Evolutionary conservation across 331 rosid species (phyloP).

Genomic region (Rosa hybrid): DNA sequence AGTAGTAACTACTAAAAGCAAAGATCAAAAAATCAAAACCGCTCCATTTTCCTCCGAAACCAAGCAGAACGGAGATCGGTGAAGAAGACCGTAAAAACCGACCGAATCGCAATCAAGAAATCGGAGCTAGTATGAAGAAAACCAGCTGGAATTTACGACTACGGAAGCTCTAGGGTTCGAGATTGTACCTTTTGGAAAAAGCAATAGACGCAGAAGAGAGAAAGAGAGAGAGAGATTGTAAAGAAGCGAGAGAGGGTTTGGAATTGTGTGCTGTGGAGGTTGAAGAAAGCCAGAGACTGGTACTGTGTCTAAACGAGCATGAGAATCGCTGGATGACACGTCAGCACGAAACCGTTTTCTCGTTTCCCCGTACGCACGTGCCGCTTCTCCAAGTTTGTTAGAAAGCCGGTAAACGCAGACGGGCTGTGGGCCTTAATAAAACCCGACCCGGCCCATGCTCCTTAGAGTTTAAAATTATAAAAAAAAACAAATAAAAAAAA

Average conservation of each 20-base stretch:
- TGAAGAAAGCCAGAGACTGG: not conserved
- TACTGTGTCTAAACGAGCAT: not conserved
- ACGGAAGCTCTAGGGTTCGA: not conserved
- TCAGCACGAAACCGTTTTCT: constrained; percentile 32
- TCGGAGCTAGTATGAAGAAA: not conserved
- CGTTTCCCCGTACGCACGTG: constrained; percentile 1
- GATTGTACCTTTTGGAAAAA: not conserved
- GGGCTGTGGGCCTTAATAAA: not conserved
- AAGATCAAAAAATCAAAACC: too few relatives aligned
- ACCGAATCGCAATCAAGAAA: constrained; percentile 15
- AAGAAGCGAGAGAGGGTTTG: constrained; percentile 27
- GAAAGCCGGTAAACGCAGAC: not conserved
- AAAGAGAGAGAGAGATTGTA: constrained; percentile 17
- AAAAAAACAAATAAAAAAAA: not conserved
- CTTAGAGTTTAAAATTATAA: not conserved
- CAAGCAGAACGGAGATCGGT: constrained; percentile 22
- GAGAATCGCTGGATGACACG: constrained; percentile 37
- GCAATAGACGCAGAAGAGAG: constrained; percentile 10
- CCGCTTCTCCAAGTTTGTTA: not conserved
- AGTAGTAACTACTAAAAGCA: not conserved
- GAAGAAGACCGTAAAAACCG: not conserved
- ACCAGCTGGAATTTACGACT: too few relatives aligned
- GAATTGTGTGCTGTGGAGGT: constrained; percentile 23
- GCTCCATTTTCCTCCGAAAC: constrained; percentile 33
- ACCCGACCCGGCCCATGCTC: not conserved